Evolutionary conservation across 2,329 filamentous ascomycete species (phyloP), one percentile per base, ranked within the genome.

Genomic region (Penicillium sp.): DNA sequence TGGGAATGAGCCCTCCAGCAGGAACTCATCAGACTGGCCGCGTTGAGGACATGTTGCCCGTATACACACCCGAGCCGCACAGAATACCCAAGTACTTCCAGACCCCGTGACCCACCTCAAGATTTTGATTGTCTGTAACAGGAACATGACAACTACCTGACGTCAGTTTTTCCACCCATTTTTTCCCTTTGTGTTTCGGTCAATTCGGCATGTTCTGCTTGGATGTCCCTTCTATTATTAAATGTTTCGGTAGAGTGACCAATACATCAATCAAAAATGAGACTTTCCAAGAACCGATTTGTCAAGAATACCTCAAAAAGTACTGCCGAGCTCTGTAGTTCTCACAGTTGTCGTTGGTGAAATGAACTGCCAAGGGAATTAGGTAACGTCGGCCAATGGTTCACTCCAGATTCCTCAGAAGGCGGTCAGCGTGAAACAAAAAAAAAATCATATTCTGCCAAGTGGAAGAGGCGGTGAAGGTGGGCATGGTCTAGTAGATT

Each of bases 401-500:
- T 43, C 44, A 48, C 36, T 8, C 4, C 32, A 47, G 16, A 45
- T 40, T 40, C 27, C 32, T 31, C 24, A 11, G 39, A 49, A 34
- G 34, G 50, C 50, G 50, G 50, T 53, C 39, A 45, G 16, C 22
- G 3, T 6, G 13, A 36, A 14, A 13, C 34, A 13, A 7, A n/a
- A 16, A 36, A 36, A 36, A 36, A 36, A 36, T n/a, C 36, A 7
- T 39, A 32, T 64, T 69, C 64, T 69, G 68, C 67, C 56, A 1
- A 7, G 5, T 11, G 50, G 65, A 14, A 36, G 13, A 36, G 34
- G 65, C 69, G 69, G 69, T 71, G 58, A 66, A 45, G 13, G 43
- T 48, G 58, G 59, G 61, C 41, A 31, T 40, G 46, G 46, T 69
- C 68, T 49, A 66, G 70, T 48, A 70, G 53, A 54, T 67, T 56